A percentile compares a stretch with the other conserved stretches of the same genome.
Conservation (phyloP, 2,329 filamentous ascomycete species). For the Nannizziopsis barbatae region DNA sequence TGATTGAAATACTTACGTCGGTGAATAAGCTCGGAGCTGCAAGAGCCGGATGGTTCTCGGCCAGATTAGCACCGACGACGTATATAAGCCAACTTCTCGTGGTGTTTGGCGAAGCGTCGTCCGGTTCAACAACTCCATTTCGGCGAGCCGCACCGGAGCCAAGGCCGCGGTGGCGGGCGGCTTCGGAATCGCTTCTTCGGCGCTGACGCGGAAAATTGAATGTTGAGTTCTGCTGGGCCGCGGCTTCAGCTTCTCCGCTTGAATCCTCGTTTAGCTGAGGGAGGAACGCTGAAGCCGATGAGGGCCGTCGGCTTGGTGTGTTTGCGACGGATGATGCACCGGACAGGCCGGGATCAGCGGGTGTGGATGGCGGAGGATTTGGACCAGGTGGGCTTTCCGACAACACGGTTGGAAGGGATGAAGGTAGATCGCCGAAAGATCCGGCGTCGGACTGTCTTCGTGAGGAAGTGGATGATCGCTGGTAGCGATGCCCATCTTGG, state of each 20-base stretch:
- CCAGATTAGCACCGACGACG: conserved; percentile 57
- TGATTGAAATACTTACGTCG: conserved; percentile 40
- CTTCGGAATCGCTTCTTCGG: conserved; percentile 50
- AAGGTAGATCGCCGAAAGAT: conserved; percentile 21
- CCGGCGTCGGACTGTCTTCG: conserved; percentile 26
- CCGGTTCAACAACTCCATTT: conserved; percentile 54
- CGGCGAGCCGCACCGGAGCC: conserved; percentile 52
- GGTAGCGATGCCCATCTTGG: conserved; percentile 45
- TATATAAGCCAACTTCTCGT: conserved; percentile 62
- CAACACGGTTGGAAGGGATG: conserved; percentile 35
- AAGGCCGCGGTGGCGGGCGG: conserved; percentile 44
- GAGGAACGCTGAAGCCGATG: conserved; percentile 37
- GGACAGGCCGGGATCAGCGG: conserved; percentile 48
- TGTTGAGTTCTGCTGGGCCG: conserved; percentile 33
- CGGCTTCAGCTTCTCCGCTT: conserved; percentile 29
- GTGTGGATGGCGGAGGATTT: conserved; percentile 52
- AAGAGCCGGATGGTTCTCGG: conserved; percentile 58
- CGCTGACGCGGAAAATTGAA: conserved; percentile 40
- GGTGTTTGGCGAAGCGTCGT: conserved; percentile 38
- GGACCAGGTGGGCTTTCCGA: conserved; percentile 49
- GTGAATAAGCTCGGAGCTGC: conserved; percentile 60
- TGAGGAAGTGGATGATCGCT: conserved; percentile 30
- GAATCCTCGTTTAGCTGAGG: conserved; percentile 33
- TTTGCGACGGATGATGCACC: conserved; percentile 44
- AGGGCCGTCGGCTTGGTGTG: conserved; percentile 38